These are phyloP conservation scores for Thoreauomyces humboldtii DNA, from an alignment of 192 early-diverging fungal species.

Conservation along the genomic window DNA sequence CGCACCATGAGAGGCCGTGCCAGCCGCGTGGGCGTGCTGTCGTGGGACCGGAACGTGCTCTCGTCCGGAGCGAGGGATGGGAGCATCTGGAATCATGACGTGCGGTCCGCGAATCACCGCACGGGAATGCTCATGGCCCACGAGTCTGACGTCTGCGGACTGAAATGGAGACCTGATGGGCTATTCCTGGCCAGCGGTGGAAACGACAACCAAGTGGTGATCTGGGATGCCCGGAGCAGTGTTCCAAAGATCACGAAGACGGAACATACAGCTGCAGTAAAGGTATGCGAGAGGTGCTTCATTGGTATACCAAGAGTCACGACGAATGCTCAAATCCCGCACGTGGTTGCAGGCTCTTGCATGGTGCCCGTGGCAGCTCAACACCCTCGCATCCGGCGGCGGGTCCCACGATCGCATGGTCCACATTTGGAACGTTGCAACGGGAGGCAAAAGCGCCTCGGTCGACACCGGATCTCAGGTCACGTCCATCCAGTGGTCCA, in stretches of 20 bases:
- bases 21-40: constrained; percentile 77
- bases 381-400: constrained; percentile 58
- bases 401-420: constrained; percentile 50
- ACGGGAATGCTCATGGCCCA: constrained; percentile 69
- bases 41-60: constrained; percentile 81
- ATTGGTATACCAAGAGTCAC: neutral
- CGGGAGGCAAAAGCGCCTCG: constrained; percentile 31
- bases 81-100: constrained; percentile 92
- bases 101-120: constrained; percentile 82
- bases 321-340: neutral
- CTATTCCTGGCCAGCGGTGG: constrained; percentile 51
- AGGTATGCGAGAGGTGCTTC: constrained; percentile 34
- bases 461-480: constrained; percentile 58
- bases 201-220: constrained; percentile 59
- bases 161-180: constrained; percentile 54
- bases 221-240: constrained; percentile 53
- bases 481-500: constrained; percentile 55
- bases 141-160: constrained; percentile 56
- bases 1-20: constrained; percentile 81
- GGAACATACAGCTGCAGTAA: constrained; percentile 57
- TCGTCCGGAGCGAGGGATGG: constrained; percentile 87
- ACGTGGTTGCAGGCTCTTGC: constrained; percentile 67
- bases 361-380: constrained; percentile 80
- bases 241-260: constrained; percentile 48
- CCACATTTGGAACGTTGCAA: constrained; percentile 59